Evolutionary conservation across 345 rosid genomes (phyloP).

Genomic region (Boechera stricta): DNA sequence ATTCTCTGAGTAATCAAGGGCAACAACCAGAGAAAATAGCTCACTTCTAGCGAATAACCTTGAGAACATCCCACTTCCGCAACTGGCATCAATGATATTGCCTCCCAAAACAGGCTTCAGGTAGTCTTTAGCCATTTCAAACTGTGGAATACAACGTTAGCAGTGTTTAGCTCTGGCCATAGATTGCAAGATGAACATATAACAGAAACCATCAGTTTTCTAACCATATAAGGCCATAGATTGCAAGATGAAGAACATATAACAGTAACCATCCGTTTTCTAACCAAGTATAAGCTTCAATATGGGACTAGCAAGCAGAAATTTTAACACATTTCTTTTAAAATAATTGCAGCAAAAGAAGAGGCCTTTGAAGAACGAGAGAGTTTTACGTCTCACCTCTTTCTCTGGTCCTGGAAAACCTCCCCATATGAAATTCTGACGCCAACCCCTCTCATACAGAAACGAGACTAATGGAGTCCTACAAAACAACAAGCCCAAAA

Average conservation of each 20-base stretch:
- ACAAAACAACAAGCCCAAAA: constrained; percentile 33
- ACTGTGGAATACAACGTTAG: constrained; percentile 51
- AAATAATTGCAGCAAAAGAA: background rate
- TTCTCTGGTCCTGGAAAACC: constrained; percentile 92
- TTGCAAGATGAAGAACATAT: too few relatives aligned
- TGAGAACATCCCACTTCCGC: constrained; percentile 88
- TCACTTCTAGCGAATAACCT: constrained; percentile 76
- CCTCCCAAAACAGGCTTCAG: constrained; percentile 81
- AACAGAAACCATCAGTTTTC: too few relatives aligned
- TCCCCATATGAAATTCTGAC: constrained; percentile 73
- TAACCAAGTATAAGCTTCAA: background rate
- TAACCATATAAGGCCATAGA: too few relatives aligned
- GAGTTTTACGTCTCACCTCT: constrained; percentile 59
- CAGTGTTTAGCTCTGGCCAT: background rate
- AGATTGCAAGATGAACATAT: background rate
- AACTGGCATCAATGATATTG: constrained; percentile 85
- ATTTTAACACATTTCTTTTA: background rate
- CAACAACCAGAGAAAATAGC: constrained; percentile 72
- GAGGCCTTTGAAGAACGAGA: background rate
- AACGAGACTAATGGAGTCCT: constrained; percentile 73
- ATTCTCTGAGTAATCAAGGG: constrained; percentile 89
- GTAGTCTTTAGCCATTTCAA: constrained; percentile 76
- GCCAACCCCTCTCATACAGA: constrained; percentile 96
- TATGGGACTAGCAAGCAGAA: background rate
- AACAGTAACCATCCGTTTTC: background rate